phyloP scores from a whole-genome alignment of 352 stramenopile species.

The Sclerospora graminicola region DNA sequence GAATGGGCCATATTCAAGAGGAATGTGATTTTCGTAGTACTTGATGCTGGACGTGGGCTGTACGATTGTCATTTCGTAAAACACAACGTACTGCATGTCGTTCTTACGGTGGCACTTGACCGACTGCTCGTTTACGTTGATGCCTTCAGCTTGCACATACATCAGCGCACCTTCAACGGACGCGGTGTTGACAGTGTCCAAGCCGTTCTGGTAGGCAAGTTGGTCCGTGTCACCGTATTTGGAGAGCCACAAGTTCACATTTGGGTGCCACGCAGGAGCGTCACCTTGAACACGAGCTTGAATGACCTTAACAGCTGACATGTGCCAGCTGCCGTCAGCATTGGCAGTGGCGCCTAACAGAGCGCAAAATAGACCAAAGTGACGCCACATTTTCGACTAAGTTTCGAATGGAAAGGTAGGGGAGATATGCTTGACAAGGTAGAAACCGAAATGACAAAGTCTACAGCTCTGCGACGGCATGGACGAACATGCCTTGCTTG shows the following conservation, averaged over 20 bases:
- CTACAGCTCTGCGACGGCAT: too few species aligned
- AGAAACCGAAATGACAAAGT: too few species aligned
- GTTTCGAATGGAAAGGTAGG: too few species aligned
- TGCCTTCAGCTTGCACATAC: conserved; percentile 56
- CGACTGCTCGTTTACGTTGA: conserved; percentile 37
- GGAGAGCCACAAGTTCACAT: conserved; percentile 25
- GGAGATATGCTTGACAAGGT: too few species aligned
- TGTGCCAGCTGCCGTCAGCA: conserved; percentile 22
- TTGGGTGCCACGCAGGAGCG: conserved; percentile 25
- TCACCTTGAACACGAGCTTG: conserved; percentile 49
- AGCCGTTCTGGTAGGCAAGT: conserved; percentile 26
- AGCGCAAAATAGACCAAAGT: conserved; percentile 9
- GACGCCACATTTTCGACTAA: conserved; percentile 15
- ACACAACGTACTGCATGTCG: conserved; percentile 46
- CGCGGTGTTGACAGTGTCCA: conserved; percentile 49
- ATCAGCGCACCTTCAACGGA: conserved; percentile 51
- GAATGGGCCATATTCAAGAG: conserved; percentile 44
- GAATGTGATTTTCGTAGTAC: conserved; percentile 33
- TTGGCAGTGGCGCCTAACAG: neutral
- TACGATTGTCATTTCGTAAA: conserved; percentile 59
- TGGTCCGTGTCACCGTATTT: conserved; percentile 31
- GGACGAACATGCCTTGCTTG: too few species aligned
- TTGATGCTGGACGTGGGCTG: conserved; percentile 40
- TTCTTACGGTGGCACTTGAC: conserved; percentile 50
- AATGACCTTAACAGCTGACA: conserved; percentile 32